phyloP scores from a whole-genome alignment of 2,329 filamentous ascomycete genomes.

The Calonectria pseudoturangicola region DNA sequence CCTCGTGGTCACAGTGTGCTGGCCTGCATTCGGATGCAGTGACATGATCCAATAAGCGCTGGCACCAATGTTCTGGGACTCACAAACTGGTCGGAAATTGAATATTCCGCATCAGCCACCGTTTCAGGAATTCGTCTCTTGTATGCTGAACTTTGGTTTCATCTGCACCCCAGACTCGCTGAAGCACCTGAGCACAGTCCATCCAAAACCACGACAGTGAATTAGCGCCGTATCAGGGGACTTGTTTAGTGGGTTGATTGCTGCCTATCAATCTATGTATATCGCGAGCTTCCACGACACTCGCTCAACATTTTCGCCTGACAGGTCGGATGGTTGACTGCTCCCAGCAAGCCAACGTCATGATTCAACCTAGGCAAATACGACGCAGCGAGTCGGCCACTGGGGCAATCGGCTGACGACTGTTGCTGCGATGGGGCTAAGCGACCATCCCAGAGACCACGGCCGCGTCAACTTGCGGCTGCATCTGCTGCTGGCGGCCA shows the following conservation, averaged over 20 bases:
- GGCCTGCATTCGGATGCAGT: not conserved
- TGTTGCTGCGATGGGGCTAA: constrained; percentile 8
- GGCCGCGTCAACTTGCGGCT: constrained; percentile 36
- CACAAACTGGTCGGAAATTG: constrained; percentile 12
- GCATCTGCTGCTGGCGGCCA: constrained; percentile 27
- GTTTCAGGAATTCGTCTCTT: constrained; percentile 30
- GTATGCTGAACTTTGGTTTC: constrained; percentile 11
- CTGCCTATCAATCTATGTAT: constrained; percentile 8
- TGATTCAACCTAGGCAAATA: constrained; percentile 16
- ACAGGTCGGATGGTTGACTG: not conserved
- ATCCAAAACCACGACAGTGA: not conserved
- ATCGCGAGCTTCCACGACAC: not conserved
- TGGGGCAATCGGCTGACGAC: constrained; percentile 28
- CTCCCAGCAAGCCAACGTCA: not conserved
- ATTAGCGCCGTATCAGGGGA: constrained; percentile 27
- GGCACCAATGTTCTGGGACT: constrained; percentile 4
- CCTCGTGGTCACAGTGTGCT: not conserved
- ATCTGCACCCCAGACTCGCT: constrained; percentile 22
- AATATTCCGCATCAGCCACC: constrained; percentile 18
- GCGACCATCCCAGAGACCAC: constrained; percentile 29
- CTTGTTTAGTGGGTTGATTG: not conserved
- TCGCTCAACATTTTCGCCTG: constrained; percentile 2
- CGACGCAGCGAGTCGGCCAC: not conserved
- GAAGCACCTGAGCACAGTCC: not conserved
- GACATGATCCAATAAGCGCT: constrained; percentile 14